Base-by-base conservation (phyloP, 345 rosid species). In the Melaleuca alternifolia region DNA sequence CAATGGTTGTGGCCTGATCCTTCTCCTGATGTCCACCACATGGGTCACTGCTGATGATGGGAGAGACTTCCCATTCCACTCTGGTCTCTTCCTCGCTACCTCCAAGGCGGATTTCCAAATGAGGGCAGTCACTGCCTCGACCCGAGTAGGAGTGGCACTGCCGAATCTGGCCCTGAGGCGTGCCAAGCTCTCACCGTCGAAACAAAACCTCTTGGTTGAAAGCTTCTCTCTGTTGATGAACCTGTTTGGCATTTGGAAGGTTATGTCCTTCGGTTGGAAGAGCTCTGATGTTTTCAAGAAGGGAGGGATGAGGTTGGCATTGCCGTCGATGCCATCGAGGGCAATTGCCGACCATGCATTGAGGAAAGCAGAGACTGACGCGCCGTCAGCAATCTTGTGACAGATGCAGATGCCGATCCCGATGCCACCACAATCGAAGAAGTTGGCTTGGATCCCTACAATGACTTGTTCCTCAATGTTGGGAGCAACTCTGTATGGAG, bases 1-100 rank as follows among this genome's bases (percentile, higher is more conserved):
- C 59, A 89, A 83, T 41, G 90, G 88, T 37, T 62, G 44, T 62
- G 88, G 90, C 23, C 33, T n/a, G 54, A 71, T 82, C 85, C 88
- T 30, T 14, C 82, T 51, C 4, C 87, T 82, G 3, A 89, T 87
- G 79, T 89, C 85, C 82, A 89, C 88, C 11, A 10, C 7, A 26
- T 87, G 88, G 14, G 90, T 54, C 11, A 16, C 85, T 11, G 76
- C 86, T 6, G 90, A 87, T 44, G 87, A 33, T 16, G 59, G 71
- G 65, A 28, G 52, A 30, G 50, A 85, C 13, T 54, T 76, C 71
- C 7, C 48, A 8, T 53, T 52, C 79, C 83, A 52, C 44, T 28
- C 50, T 6, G 52, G 83, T 61, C 62, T 51, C 51, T 53, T 51
- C 44, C 65, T 82, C 41, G 30, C 54, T 18, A 20, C 33, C 53